Base-by-base conservation (phyloP, 192 early-diverging fungal genomes). In the Podila minutissima region DNA sequence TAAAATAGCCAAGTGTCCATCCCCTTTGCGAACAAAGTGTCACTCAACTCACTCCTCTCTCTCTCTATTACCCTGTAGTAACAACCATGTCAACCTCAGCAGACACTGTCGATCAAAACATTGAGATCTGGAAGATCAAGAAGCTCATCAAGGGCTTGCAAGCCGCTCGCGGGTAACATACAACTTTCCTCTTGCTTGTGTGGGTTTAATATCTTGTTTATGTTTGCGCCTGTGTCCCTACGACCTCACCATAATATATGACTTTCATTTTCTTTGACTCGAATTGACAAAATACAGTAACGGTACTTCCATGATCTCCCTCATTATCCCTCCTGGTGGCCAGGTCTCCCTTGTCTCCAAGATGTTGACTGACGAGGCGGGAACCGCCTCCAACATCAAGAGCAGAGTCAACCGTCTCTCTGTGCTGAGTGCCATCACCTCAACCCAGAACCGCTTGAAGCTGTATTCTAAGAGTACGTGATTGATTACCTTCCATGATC, bases 361-460 rank as follows among this genome's bases (percentile, higher is more conserved):
- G 74, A 98, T 97, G 98, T 91, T 98, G 87, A 94, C 96, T 28
- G 96, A 95, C 82, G 98, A 99, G 92, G 95, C 97, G 79, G 98
- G 98, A 66, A 97, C 98, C 24, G 98, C 98, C 19, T 97, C 96
- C 74, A 99, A 99, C 92, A 99, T 99, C 88, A 99, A 99, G 86
- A 97, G 96, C 63, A 95, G 98, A 67, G 98, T 99, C 37, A 99
- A 99, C 89, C 89, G 97, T 63, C 89, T 96, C 55, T 99, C 98
- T 33, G 98, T 99, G 15, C 85, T 99, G 60, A 89, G 93, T 32
- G 98, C 98, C 74, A 99, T 99, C 74, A 97, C 96, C 24, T 99
- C 98, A 48, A 96, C 97, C 28, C 97, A 98, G 83, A 93, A 96
- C 71, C 91, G 95, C 69, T 90, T 99, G 53, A 99, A 99, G 90